Evolutionary conservation across 1,139 yeast species (phyloP), one percentile per base, ranked within the genome.

Genomic region (Kodamaea ohmeri): DNA sequence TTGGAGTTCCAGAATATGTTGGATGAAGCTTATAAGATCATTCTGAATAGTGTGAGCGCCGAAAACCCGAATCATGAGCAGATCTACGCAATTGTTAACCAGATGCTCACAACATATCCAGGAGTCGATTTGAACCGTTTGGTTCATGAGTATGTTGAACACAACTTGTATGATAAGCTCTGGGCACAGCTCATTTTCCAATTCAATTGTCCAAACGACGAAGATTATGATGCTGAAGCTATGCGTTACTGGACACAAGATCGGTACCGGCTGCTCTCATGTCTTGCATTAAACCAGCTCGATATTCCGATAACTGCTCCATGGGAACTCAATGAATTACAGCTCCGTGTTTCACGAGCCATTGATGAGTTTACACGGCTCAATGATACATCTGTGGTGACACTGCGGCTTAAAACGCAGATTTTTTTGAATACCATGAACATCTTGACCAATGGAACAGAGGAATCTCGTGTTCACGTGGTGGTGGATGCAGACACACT

Each of bases 401-500:
- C 74, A 25, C 79, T 83, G 53, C 55, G 67, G 1, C 65, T 65
- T 4, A 87, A 87, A 53, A 65, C 79, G 12, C 63, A 64, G 2
- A 67, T 80, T 0, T 55, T 89, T 2, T 56, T 74, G 3, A 63
- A 71, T 1, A 78, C 90, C 0, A 65, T 89, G 27, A 66, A 71
- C 32, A 60, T 66, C 0, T 54, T 88, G 9, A 75, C 87, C 0
- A 52, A 55, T 6, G 46, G 26, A 14, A 31, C 34, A 4, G 36
- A 24, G 2, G 21, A 21, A n/a, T 21, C 35, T 8, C 44, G 49
- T 9, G 52, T 48, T 24, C 51, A 51, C 7, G 45, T 64, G 13
- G 53, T 67, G 1, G 67, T 88, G 9, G 92, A 84, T 57, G 97
- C 97, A 0, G 97, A 90, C 53, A 79, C 86, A 0, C 63, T 90